Conservation (phyloP, 2,329 filamentous ascomycete species). For the Scedosporium boydii region DNA sequence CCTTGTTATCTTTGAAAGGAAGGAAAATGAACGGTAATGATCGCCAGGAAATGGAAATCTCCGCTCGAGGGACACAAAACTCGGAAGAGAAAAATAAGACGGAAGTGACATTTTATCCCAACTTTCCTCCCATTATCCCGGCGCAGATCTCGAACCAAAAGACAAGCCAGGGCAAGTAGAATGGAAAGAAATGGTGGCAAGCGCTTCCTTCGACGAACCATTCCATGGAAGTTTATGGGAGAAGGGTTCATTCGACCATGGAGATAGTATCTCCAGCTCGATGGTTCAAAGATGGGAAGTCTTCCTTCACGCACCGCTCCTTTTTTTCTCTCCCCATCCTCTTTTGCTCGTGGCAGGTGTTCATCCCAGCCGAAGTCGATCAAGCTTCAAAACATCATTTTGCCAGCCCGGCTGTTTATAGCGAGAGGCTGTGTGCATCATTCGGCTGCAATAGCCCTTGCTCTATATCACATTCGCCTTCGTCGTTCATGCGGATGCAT, state of each 20-base stretch:
- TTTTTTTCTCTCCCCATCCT: background rate
- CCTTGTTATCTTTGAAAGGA: background rate
- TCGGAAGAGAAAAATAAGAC: background rate
- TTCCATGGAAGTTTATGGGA: no score
- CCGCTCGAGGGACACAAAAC: background rate
- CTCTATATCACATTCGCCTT: no score
- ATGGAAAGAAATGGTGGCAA: background rate
- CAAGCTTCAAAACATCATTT: background rate
- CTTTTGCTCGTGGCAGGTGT: background rate
- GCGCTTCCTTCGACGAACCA: background rate
- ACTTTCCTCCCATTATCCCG: background rate
- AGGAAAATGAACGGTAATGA: background rate
- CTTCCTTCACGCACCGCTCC: background rate
- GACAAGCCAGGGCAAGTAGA: background rate
- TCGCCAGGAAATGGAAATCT: background rate
- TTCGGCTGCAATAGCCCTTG: no score
- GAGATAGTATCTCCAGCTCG: background rate
- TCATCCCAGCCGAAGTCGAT: background rate
- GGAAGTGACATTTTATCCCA: background rate
- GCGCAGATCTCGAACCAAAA: conserved; percentile 1
- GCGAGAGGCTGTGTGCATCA: background rate
- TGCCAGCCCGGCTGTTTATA: background rate
- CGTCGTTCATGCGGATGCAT: no score
- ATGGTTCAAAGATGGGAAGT: background rate
- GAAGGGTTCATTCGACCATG: background rate